These are phyloP conservation scores for Schizochytrium sp. DNA, from an alignment of 108 stramenopile genomes.

Conservation along the genomic window DNA sequence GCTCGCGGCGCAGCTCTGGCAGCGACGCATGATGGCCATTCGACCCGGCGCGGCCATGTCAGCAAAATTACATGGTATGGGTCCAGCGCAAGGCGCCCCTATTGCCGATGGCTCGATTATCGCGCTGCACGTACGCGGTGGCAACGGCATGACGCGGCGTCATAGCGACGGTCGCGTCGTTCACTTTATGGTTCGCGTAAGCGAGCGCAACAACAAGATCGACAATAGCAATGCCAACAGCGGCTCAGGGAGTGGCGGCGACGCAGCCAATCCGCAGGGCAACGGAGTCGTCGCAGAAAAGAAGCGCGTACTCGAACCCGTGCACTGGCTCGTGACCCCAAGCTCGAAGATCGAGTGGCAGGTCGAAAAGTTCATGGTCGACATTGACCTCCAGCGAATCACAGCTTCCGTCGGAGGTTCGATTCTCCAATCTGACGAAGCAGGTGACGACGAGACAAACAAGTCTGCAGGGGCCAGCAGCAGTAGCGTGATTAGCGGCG, in stretches of 20 bases:
- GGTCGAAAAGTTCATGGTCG: background rate
- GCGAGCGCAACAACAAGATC: background rate
- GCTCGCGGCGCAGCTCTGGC: background rate
- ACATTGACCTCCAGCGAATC: background rate
- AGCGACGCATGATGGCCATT: background rate
- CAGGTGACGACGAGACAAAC: background rate
- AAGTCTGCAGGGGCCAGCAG: no score
- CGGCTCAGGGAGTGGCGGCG: background rate
- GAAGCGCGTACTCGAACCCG: background rate
- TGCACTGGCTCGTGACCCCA: background rate
- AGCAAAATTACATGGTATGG: background rate
- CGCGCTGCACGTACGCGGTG: background rate
- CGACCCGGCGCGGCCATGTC: background rate
- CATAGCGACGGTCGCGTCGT: background rate
- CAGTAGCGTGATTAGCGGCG: background rate
- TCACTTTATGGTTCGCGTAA: background rate
- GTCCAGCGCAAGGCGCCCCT: background rate
- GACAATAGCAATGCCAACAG: background rate
- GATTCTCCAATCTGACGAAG: background rate
- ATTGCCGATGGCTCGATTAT: background rate
- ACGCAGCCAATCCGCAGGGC: no score
- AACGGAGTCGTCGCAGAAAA: background rate
- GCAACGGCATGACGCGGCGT: background rate
- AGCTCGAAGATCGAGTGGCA: constrained; percentile 6
- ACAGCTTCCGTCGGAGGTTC: background rate